A percentile compares a stretch with the other conserved stretches of the same genome.
These are phyloP conservation scores for Rhododendron griersonianum DNA, from an alignment of 148 eudicot genomes.

Conservation along the genomic window DNA sequence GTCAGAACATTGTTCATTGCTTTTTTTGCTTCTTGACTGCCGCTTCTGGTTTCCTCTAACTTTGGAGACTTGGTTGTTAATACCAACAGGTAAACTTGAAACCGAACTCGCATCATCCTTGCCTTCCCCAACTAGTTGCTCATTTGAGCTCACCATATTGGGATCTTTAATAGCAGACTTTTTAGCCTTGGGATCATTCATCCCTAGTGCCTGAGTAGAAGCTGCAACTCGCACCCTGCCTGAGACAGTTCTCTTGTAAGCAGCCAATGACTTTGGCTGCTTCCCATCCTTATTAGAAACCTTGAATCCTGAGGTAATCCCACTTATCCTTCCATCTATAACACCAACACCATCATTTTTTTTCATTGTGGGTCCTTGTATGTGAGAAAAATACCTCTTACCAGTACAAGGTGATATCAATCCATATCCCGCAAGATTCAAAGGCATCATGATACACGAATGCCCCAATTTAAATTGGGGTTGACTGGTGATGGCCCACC, in stretches of 20 bases:
- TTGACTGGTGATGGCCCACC: constrained; percentile 21
- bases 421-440: constrained; percentile 24
- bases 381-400: constrained; percentile 45
- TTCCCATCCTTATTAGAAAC: constrained; percentile 26
- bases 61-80: constrained; percentile 23
- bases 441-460: constrained; percentile 19
- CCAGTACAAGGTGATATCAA: constrained; percentile 18
- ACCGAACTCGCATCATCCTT: constrained; percentile 20
- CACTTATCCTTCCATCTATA: constrained; percentile 24
- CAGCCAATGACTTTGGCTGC: constrained; percentile 28
- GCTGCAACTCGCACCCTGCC: constrained; percentile 8
- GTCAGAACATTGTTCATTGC: constrained; percentile 34
- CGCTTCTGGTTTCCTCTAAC: constrained; percentile 38
- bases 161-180: constrained; percentile 25
- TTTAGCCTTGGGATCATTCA: constrained; percentile 20
- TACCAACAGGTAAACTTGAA: constrained; percentile 22
- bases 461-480: constrained; percentile 26
- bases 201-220: constrained; percentile 7
- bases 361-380: constrained; percentile 26
- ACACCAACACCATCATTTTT: constrained; percentile 14
- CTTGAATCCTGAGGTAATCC: constrained; percentile 14
- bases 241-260: constrained; percentile 22
- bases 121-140: constrained; percentile 27
- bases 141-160: constrained; percentile 24
- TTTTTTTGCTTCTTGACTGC: constrained; percentile 48